A percentile compares a stretch with the other conserved stretches of the same genome.
These are phyloP conservation scores for Cucurbita ficifolia DNA, from an alignment of 306 rosid genomes.

Conservation along the genomic window DNA sequence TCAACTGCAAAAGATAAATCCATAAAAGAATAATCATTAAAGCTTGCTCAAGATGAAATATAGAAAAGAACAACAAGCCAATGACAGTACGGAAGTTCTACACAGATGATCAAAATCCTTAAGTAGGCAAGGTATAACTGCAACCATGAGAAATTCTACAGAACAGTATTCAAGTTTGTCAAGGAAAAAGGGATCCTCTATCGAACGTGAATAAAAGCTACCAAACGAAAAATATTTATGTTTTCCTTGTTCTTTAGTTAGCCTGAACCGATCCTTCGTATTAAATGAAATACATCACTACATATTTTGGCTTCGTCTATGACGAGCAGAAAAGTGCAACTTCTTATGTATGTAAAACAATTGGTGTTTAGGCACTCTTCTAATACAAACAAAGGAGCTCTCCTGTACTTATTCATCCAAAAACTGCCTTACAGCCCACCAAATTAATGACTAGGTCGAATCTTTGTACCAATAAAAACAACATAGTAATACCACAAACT, in stretches of 20 bases:
- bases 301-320: background rate
- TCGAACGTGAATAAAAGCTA: background rate
- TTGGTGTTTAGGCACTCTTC: background rate
- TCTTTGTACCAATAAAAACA: background rate
- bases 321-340: background rate
- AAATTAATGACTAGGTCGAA: background rate
- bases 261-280: background rate
- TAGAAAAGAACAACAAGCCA: background rate
- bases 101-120: background rate
- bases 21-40: background rate
- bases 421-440: background rate
- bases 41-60: constrained; percentile 1
- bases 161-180: background rate
- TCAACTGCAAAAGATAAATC: constrained; percentile 42
- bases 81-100: background rate
- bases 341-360: background rate
- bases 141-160: background rate
- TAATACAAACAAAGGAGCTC: background rate
- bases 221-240: background rate
- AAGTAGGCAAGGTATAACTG: background rate
- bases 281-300: background rate
- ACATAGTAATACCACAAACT: background rate
- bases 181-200: background rate
- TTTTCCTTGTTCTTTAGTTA: background rate
- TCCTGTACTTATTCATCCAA: background rate